Conservation (phyloP, 805 yeast genomes). For the Kluyveromyces starmeri region DNA sequence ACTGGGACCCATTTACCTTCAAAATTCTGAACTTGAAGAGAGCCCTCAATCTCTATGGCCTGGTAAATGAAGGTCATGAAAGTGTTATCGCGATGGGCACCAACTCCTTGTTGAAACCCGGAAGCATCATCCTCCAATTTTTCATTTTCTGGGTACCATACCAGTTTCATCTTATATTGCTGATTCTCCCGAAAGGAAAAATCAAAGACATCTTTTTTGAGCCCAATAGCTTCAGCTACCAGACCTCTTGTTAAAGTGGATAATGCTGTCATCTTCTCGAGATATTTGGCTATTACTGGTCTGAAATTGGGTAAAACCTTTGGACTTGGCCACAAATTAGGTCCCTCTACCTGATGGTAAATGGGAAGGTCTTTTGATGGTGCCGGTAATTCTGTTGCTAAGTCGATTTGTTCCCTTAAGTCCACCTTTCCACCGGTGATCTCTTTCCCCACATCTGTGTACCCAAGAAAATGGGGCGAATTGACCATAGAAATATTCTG, state of each 20-base stretch:
- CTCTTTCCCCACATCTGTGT: constrained; percentile 48
- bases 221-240: constrained; percentile 48
- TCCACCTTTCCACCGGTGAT: constrained; percentile 45
- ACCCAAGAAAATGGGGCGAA: constrained; percentile 53
- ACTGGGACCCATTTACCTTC: constrained; percentile 51
- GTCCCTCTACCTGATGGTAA: constrained; percentile 47
- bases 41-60: constrained; percentile 40
- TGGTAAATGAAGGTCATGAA: constrained; percentile 52
- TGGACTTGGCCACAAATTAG: constrained; percentile 45
- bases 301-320: constrained; percentile 36
- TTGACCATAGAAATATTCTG: constrained; percentile 45
- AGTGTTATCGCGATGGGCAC: constrained; percentile 63
- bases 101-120: constrained; percentile 41
- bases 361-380: constrained; percentile 30
- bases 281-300: constrained; percentile 34
- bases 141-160: constrained; percentile 44
- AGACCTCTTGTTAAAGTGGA: constrained; percentile 36
- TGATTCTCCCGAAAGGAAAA: constrained; percentile 43
- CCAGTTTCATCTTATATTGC: constrained; percentile 44
- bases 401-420: constrained; percentile 55
- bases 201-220: constrained; percentile 37
- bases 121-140: constrained; percentile 22
- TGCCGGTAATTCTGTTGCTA: constrained; percentile 43
- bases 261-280: constrained; percentile 38
- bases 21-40: constrained; percentile 47